Evolutionary conservation across 805 yeast genomes (phyloP).

Genomic region (Alloascoidea africana): DNA sequence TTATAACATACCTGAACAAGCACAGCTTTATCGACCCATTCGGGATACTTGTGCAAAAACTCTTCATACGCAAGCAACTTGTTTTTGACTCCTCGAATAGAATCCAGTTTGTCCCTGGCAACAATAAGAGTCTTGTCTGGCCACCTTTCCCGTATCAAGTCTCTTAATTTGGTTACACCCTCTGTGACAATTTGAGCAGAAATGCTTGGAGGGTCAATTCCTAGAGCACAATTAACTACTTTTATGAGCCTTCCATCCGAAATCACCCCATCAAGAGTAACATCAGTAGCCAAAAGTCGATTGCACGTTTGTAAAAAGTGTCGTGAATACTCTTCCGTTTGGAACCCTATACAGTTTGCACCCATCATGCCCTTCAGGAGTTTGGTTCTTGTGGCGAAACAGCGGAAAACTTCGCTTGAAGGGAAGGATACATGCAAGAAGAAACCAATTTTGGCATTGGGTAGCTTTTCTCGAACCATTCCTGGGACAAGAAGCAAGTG

Average conservation of each 20-base stretch:
- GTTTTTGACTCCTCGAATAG: conserved; percentile 76
- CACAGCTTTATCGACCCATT: conserved; percentile 50
- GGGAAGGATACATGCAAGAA: conserved; percentile 93
- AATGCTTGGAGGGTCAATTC: conserved; percentile 29
- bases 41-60: conserved; percentile 60
- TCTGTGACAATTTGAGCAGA: conserved; percentile 27
- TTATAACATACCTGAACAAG: conserved; percentile 72
- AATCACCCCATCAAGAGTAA: conserved; percentile 76
- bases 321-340: conserved; percentile 83
- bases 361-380: conserved; percentile 77
- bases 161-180: conserved; percentile 49
- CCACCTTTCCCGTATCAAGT: conserved; percentile 71
- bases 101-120: conserved; percentile 79
- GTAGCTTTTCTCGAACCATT: conserved; percentile 63
- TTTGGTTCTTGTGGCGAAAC: conserved; percentile 74
- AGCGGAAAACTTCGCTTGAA: conserved; percentile 86
- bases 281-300: conserved; percentile 70
- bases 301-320: conserved; percentile 89
- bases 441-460: conserved; percentile 79
- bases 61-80: conserved; percentile 78
- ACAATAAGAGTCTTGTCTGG: conserved; percentile 51
- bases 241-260: conserved; percentile 26
- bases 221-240: conserved; percentile 21
- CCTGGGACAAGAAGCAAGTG: conserved; percentile 78
- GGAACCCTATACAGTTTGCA: conserved; percentile 79